Percentiles rank a stretch among this genome's conserved stretches.
These are phyloP conservation scores for Chernovozyma sophiae-reginae DNA, from an alignment of 1,139 yeast genomes.

Conservation along the genomic window DNA sequence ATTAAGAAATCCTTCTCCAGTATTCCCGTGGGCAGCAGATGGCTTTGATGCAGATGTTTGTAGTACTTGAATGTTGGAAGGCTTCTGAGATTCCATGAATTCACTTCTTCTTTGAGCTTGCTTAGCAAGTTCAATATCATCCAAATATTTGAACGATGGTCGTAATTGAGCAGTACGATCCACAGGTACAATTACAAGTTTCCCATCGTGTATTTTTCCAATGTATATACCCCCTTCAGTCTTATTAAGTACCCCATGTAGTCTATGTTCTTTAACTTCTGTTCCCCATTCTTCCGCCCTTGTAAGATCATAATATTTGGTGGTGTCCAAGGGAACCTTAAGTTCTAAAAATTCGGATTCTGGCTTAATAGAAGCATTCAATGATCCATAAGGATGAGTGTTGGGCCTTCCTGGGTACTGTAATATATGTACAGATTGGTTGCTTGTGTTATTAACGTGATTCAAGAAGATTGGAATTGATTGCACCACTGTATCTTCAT, in stretches of 20 bases:
- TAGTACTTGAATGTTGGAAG: constrained; percentile 33
- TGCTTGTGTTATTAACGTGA: constrained; percentile 17
- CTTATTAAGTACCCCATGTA: constrained; percentile 63
- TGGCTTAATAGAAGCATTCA: constrained; percentile 57
- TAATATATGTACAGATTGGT: constrained; percentile 32
- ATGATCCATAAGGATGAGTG: constrained; percentile 42
- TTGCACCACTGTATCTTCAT: constrained; percentile 73
- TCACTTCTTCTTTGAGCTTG: constrained; percentile 25
- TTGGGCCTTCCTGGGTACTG: constrained; percentile 77
- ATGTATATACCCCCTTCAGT: constrained; percentile 50
- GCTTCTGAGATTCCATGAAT: constrained; percentile 17
- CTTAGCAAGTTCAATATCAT: constrained; percentile 37
- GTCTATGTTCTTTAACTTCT: constrained; percentile 52
- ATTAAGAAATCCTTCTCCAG: constrained; percentile 70
- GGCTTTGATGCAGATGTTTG: constrained; percentile 37
- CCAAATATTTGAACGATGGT: constrained; percentile 77
- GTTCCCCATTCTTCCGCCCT: constrained; percentile 65
- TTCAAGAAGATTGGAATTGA: constrained; percentile 63
- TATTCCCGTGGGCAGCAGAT: constrained; percentile 57
- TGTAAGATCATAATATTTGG: constrained; percentile 58
- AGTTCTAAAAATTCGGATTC: constrained; percentile 57
- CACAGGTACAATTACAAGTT: constrained; percentile 63
- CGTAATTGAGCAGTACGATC: constrained; percentile 72
- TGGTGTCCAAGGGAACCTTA: constrained; percentile 65
- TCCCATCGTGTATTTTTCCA: constrained; percentile 30